These are phyloP conservation scores for Hypholoma fasciculare DNA, from an alignment of 768 basidiomycete species.

Conservation along the genomic window DNA sequence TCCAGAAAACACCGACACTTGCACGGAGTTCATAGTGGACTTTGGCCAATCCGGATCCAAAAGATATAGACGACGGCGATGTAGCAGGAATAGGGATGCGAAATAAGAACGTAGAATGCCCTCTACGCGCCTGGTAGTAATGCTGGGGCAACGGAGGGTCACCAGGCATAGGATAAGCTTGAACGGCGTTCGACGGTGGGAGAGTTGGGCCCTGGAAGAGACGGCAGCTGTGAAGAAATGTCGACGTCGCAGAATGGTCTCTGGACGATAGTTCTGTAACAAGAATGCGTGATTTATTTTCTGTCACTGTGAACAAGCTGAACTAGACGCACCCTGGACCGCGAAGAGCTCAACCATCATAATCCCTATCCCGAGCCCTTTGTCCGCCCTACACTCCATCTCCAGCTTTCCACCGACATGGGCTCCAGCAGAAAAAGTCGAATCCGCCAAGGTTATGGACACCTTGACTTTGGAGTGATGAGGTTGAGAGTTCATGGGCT, in stretches of 20 bases:
- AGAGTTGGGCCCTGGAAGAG: conserved; percentile 81
- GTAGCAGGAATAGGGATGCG: conserved; percentile 68
- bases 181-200: conserved; percentile 83
- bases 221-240: conserved; percentile 68
- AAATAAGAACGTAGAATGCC: conserved; percentile 78
- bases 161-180: conserved; percentile 56
- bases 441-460: conserved; percentile 56
- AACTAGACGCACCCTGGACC: conserved; percentile 56
- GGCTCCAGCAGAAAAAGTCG: conserved; percentile 65
- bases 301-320: background rate
- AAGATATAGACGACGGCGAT: conserved; percentile 70
- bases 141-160: conserved; percentile 61
- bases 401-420: conserved; percentile 75
- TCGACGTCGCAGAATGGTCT: conserved; percentile 79
- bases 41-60: conserved; percentile 66
- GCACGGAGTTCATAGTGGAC: conserved; percentile 76
- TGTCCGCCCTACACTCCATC: conserved; percentile 76
- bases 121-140: conserved; percentile 74
- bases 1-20: conserved; percentile 73
- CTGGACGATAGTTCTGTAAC: conserved; percentile 68
- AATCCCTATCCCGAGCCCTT: conserved; percentile 67
- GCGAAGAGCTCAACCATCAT: conserved; percentile 81
- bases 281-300: conserved; percentile 8
- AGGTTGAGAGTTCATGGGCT: conserved; percentile 82
- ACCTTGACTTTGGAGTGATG: conserved; percentile 80